Conservation (phyloP, 495 filamentous ascomycete species). For the Aspergillus sclerotioniger region DNA sequence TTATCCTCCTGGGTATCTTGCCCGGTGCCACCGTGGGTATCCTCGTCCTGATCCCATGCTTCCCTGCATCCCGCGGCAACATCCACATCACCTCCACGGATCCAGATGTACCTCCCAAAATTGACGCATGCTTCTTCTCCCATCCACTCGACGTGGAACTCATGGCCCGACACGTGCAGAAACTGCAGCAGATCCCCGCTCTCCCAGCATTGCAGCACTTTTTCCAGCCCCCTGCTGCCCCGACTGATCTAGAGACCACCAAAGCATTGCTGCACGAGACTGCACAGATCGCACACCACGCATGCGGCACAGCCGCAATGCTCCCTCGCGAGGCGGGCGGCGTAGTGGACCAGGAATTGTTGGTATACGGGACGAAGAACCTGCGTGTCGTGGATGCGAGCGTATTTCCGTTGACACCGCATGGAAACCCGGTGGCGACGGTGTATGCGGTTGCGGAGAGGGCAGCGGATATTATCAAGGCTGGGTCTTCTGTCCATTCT, state of each 20-base stretch:
- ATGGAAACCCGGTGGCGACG: neutral
- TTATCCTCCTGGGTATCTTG: neutral
- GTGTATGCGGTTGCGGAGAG: constrained; percentile 1
- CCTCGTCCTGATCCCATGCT: neutral
- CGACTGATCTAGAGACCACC: neutral
- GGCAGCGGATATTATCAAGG: neutral
- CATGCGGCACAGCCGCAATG: neutral
- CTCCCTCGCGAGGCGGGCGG: neutral
- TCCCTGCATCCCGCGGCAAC: neutral
- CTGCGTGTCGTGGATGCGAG: constrained; percentile 2
- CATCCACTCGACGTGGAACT: neutral
- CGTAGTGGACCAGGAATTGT: neutral
- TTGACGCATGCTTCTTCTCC: neutral
- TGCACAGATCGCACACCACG: neutral
- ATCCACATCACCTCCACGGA: neutral
- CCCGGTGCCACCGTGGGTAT: neutral
- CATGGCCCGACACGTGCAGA: neutral
- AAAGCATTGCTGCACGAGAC: neutral
- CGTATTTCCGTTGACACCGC: neutral
- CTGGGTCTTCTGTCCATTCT: neutral
- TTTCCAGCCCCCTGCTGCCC: neutral
- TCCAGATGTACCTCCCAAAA: too few species aligned
- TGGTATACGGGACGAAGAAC: neutral
- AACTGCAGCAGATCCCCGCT: neutral
- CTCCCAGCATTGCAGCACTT: neutral